phyloP scores from a whole-genome alignment of 2,329 filamentous ascomycete species.

The Venturia carpophila region DNA sequence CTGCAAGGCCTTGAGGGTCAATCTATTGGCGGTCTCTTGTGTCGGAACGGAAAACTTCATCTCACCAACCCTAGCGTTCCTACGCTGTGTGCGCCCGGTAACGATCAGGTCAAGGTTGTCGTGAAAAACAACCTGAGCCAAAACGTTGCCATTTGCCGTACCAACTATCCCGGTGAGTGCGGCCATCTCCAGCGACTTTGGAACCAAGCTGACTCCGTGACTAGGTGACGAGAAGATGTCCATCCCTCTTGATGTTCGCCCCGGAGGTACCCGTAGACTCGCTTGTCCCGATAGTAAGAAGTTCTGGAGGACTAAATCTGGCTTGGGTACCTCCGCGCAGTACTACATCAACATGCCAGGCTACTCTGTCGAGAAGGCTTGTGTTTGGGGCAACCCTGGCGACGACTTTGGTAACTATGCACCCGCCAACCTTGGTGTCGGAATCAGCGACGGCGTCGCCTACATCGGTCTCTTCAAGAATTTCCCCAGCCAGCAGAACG shows the following conservation, averaged over 20 bases:
- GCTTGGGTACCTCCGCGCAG: slow-evolving; percentile 72
- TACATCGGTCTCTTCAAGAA: slow-evolving; percentile 85
- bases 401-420: slow-evolving; percentile 92
- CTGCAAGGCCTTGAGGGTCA: slow-evolving; percentile 72
- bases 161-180: slow-evolving; percentile 75
- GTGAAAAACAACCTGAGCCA: slow-evolving; percentile 66
- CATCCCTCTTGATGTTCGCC: slow-evolving; percentile 58
- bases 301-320: slow-evolving; percentile 68
- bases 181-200: background rate
- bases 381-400: slow-evolving; percentile 60
- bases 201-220: background rate
- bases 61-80: slow-evolving; percentile 61
- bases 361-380: slow-evolving; percentile 57
- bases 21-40: slow-evolving; percentile 82
- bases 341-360: slow-evolving; percentile 93
- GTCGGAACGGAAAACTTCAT: slow-evolving; percentile 68
- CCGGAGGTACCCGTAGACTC: slow-evolving; percentile 55
- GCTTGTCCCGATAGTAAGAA: slow-evolving; percentile 64
- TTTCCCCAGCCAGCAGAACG: slow-evolving; percentile 57
- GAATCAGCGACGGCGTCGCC: slow-evolving; percentile 59
- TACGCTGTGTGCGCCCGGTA: slow-evolving; percentile 68
- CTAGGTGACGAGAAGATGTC: slow-evolving; percentile 71
- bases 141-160: slow-evolving; percentile 74
- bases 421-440: slow-evolving; percentile 77
- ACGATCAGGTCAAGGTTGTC: slow-evolving; percentile 54